Evolutionary conservation across 495 filamentous ascomycete species (phyloP), one percentile per base, ranked within the genome.

Genomic region (Collariella sp.): DNA sequence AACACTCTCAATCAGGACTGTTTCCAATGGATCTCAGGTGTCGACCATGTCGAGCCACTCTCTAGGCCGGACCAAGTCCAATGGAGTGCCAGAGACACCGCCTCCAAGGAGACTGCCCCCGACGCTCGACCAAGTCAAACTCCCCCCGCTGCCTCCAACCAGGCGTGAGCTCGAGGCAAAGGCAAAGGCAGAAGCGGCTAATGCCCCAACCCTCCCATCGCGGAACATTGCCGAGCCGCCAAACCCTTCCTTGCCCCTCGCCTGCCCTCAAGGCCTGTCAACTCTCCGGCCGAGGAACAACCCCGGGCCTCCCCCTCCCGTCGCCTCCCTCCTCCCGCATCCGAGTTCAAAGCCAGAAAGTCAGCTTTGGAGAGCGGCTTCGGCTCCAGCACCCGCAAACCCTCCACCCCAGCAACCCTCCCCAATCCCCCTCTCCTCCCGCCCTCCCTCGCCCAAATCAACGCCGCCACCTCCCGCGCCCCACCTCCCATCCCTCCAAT

Each of bases 71-170:
- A 59, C 54, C 31, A 46, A 57, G 33, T 70, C 67, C 5, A 71
- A 65, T 35, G 60, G 62, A 9, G 55, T 54, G 3, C 46, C 54
- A 16, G 67, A 75, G 38, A 54, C 57, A 10, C 69, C 67, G 16
- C 42, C 61, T 2, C 20, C 45, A 31, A 65, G 76, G 52, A 73
- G 71, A 18, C 62, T 79, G 11, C 73, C 78, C 0, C 77, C 78
- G 1, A 49, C 76, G 0, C 59, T 78, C 10, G 75, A 77, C 22
- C 66, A 72, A 48, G 70, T 76, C 7, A 75, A 73, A 29, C 67
- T 81, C 0, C 77, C 78, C 0, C 76, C 71, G 16, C 63, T 81
- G 7, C 75, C 72, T 0, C 73, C 73, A 5, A 72, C 69, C 5
- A 62, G 72, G 52, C 69, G 68, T 19, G 74, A 76, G 44, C 60